Evolutionary conservation across 139 green algal species (phyloP), one percentile per base, ranked within the genome.

Genomic region (Limnomonas spitsbergensis): DNA sequence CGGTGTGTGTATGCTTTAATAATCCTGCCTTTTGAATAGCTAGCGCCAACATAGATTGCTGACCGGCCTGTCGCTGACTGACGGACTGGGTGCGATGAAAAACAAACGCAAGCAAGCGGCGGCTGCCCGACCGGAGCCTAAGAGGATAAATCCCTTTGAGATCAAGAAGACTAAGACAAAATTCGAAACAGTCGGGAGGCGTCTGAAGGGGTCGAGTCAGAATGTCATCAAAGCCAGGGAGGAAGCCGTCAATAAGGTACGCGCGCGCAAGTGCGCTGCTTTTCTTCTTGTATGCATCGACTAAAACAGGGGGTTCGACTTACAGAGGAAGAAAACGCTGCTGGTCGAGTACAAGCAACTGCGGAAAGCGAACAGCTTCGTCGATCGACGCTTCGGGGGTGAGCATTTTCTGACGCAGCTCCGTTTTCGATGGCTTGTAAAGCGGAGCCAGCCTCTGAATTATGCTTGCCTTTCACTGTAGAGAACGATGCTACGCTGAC

Each of bases 371-470:
- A 99, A 99, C 77, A 87, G 83, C 1, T 99, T 99, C 75, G 80
- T 98, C 1, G 95, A 99, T 85, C 81, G 89, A 20, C 94, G 95
- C 20, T 97, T 99, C 70, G 95, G 95, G 53, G 91, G 90, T 94
- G 76, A 35, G 87, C 2, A n/a, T 61, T 2, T 27, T n/a, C n/a
- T n/a, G n/a, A n/a, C n/a, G n/a, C n/a, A n/a, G n/a, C 20, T n/a
- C n/a, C n/a, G n/a, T n/a, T n/a, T n/a, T n/a, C n/a, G n/a, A n/a
- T n/a, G n/a, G n/a, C n/a, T n/a, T n/a, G n/a, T n/a, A n/a, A n/a
- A n/a, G n/a, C n/a, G n/a, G n/a, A n/a, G n/a, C n/a, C n/a, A n/a
- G n/a, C 24, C 71, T 66, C 61, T 66, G 7, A 67, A 66, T 77
- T 32, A 66, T 66, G 9, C 32, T n/a, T 24, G 26, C 53, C 3